Conservation (phyloP, 2,329 filamentous ascomycete species). For the Fonsecaea pugnacius region DNA sequence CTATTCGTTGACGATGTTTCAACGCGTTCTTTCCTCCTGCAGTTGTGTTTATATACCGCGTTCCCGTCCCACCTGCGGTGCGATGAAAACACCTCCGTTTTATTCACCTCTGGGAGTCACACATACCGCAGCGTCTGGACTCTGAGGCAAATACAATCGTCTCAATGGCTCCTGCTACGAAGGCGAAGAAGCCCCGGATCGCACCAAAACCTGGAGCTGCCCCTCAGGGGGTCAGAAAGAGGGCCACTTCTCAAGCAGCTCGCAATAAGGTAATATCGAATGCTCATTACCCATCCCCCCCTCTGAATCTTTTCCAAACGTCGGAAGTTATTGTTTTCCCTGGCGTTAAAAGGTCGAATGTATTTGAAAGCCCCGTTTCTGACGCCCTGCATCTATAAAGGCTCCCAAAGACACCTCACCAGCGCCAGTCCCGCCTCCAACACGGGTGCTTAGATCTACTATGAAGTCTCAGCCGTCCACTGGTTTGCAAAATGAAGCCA, state of each 20-base stretch:
- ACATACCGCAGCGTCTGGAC: not conserved
- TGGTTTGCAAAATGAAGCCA: not conserved
- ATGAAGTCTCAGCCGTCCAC: not conserved
- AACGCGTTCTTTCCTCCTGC: not conserved
- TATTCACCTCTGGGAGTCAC: not conserved
- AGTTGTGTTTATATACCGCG: not conserved
- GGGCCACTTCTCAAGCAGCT: not conserved
- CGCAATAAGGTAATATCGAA: not conserved
- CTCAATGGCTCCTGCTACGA: not conserved
- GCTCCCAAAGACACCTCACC: not conserved
- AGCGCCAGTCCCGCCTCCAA: not conserved
- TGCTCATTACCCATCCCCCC: not conserved
- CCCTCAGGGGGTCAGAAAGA: not conserved
- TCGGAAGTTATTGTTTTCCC: not conserved
- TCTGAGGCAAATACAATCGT: not conserved
- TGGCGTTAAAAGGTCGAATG: not conserved
- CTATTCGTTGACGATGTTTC: no score
- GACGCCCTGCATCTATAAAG: not conserved
- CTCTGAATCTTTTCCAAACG: not conserved
- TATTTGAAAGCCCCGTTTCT: not conserved
- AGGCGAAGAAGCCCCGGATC: not conserved
- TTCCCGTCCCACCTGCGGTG: not conserved
- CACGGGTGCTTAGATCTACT: not conserved
- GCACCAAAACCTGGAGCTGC: not conserved
- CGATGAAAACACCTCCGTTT: not conserved